These are phyloP conservation scores for Cladophialophora chaetospira DNA, from an alignment of 2,329 filamentous ascomycete genomes.

Conservation along the genomic window DNA sequence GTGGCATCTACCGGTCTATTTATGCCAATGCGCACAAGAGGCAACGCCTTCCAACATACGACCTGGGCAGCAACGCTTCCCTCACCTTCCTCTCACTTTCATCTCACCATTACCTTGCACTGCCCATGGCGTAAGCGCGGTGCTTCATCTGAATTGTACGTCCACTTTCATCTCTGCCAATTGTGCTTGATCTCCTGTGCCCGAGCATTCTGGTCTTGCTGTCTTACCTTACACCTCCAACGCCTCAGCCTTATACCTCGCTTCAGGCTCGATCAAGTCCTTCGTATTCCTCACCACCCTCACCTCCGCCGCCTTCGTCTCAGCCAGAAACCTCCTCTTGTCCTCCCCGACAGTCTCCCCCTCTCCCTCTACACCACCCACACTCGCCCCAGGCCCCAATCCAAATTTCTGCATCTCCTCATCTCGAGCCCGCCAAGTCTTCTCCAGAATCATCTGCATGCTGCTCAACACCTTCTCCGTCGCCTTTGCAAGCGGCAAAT, in stretches of 20 bases:
- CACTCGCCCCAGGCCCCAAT: constrained; percentile 20
- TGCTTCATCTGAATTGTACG: no score
- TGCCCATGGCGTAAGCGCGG: no score
- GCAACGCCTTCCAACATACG: no score
- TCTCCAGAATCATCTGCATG: constrained; percentile 82
- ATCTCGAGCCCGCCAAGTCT: constrained; percentile 67
- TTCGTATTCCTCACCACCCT: constrained; percentile 74
- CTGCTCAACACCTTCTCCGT: constrained; percentile 85
- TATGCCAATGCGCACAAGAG: no score
- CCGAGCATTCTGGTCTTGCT: no score
- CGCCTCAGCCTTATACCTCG: constrained; percentile 61
- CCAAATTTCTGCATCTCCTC: constrained; percentile 56
- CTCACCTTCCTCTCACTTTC: no score
- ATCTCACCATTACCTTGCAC: no score
- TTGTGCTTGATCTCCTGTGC: neutral
- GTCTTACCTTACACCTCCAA: constrained; percentile 36
- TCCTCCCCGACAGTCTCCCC: constrained; percentile 34
- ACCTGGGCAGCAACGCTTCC: no score
- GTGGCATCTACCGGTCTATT: no score
- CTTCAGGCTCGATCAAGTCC: constrained; percentile 66
- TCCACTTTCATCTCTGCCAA: no score
- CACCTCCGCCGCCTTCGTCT: constrained; percentile 86
- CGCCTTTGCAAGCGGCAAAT: constrained; percentile 80
- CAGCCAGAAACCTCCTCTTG: constrained; percentile 66
- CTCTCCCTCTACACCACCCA: constrained; percentile 31